Percentiles rank a stretch among this genome's conserved stretches.
These are phyloP conservation scores for Aspergillus sp. DNA, from an alignment of 2,329 filamentous ascomycete genomes.

Conservation along the genomic window DNA sequence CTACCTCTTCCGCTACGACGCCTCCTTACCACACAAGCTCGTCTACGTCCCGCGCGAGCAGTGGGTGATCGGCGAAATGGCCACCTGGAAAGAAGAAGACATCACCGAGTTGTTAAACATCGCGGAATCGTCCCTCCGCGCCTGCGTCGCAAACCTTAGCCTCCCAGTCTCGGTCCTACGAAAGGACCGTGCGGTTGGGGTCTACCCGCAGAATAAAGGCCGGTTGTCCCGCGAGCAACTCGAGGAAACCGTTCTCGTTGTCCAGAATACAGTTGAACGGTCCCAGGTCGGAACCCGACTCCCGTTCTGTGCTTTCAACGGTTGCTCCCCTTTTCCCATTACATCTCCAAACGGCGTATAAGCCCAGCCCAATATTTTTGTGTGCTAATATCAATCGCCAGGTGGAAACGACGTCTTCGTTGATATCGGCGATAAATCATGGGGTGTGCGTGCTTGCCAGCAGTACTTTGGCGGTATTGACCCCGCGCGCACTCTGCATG, in stretches of 20 bases:
- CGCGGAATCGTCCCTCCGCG: conserved; percentile 77
- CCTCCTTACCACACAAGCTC: conserved; percentile 65
- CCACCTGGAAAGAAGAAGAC: conserved; percentile 57
- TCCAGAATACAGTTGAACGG: conserved; percentile 88
- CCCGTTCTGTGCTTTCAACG: conserved; percentile 98
- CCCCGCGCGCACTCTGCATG: conserved; percentile 80
- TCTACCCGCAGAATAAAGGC: conserved; percentile 63
- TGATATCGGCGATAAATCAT: conserved; percentile 96
- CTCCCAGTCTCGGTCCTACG: conserved; percentile 78
- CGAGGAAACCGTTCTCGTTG: conserved; percentile 92
- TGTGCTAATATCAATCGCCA: not conserved
- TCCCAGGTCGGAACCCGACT: conserved; percentile 66
- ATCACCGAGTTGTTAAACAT: conserved; percentile 82
- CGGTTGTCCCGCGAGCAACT: conserved; percentile 83
- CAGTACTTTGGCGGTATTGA: conserved; percentile 78
- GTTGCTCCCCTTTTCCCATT: conserved; percentile 31
- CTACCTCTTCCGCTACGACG: conserved; percentile 82
- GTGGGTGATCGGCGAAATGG: conserved; percentile 62
- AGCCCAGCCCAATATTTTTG: too few relatives aligned
- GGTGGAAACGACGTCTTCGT: conserved; percentile 96
- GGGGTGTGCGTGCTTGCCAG: conserved; percentile 92
- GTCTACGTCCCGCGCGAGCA: conserved; percentile 59
- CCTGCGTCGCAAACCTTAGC: conserved; percentile 76
- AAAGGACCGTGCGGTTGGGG: conserved; percentile 83
- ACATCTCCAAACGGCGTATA: not conserved